Evolutionary conservation across 1,284 basidiomycete species (phyloP).

Genomic region (Kalmanozyma brasiliensis): DNA sequence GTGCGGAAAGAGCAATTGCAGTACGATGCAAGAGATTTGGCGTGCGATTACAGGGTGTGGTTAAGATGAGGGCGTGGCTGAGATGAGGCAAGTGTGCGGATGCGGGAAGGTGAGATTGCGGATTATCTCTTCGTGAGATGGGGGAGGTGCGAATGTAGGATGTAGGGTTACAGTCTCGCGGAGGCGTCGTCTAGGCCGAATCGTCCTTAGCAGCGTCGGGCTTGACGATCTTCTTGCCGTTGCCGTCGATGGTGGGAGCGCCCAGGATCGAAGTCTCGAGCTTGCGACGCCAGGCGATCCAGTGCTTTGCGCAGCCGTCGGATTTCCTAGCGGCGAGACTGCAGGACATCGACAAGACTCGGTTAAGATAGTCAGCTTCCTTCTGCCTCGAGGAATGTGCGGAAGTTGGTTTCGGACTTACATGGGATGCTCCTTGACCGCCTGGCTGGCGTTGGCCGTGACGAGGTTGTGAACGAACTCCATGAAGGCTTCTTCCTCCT

Average conservation of each 20-base stretch:
- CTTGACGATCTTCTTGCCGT: slow-evolving; percentile 17
- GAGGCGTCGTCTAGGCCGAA: not conserved
- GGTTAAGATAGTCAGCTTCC: too few species aligned
- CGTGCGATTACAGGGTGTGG: too few species aligned
- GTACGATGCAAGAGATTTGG: too few species aligned
- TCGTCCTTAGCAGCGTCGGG: too few species aligned
- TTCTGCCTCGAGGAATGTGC: too few species aligned
- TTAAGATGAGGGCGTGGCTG: too few species aligned
- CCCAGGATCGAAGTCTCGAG: slow-evolving; percentile 11
- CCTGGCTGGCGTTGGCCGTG: slow-evolving; percentile 1
- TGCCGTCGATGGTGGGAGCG: slow-evolving; percentile 12
- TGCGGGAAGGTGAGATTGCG: too few species aligned
- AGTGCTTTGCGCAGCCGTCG: slow-evolving; percentile 4
- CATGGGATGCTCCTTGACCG: slow-evolving; percentile 12
- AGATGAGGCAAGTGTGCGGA: too few species aligned
- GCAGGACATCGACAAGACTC: too few species aligned
- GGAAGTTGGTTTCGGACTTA: slow-evolving; percentile 1
- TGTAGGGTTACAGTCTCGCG: too few species aligned
- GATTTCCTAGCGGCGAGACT: slow-evolving; percentile 4
- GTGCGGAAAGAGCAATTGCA: not conserved
- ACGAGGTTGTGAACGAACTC: slow-evolving; percentile 7
- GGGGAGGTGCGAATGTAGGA: too few species aligned
- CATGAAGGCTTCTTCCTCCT: slow-evolving; percentile 18
- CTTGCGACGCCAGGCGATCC: slow-evolving; percentile 14
- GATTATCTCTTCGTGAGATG: not conserved